Evolutionary conservation across 2,329 filamentous ascomycete species (phyloP).

Genomic region (Monascus ruber): DNA sequence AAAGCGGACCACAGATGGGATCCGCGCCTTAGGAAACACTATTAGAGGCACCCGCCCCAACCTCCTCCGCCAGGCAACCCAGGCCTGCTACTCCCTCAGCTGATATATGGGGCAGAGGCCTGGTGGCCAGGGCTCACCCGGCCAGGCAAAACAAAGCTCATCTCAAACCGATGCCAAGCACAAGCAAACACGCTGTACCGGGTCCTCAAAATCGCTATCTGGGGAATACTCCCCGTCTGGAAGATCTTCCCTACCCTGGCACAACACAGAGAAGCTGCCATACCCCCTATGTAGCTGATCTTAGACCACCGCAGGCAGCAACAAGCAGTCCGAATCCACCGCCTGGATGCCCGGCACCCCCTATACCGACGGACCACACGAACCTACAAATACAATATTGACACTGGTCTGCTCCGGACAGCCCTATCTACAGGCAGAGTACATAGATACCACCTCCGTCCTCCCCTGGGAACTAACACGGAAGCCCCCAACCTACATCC

Average conservation of each 20-base stretch:
- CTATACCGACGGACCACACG: no score
- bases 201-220: neutral
- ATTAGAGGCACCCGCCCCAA: neutral
- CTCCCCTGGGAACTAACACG: no score
- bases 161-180: no score
- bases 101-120: conserved; percentile 4
- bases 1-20: conserved; percentile 1
- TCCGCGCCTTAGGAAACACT: conserved; percentile 2
- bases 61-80: neutral
- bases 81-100: conserved; percentile 1
- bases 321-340: conserved; percentile 4
- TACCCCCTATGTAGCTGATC: neutral
- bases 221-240: neutral
- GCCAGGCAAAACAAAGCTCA: neutral
- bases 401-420: no score
- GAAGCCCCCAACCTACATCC: no score
- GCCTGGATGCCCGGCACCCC: conserved; percentile 7
- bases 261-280: neutral
- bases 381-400: no score
- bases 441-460: no score
- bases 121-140: conserved; percentile 2
- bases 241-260: neutral
- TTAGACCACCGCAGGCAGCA: neutral
- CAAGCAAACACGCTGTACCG: neutral
- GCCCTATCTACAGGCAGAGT: no score